Conservation (phyloP, 441 rosid species). For the Croton setiger region DNA sequence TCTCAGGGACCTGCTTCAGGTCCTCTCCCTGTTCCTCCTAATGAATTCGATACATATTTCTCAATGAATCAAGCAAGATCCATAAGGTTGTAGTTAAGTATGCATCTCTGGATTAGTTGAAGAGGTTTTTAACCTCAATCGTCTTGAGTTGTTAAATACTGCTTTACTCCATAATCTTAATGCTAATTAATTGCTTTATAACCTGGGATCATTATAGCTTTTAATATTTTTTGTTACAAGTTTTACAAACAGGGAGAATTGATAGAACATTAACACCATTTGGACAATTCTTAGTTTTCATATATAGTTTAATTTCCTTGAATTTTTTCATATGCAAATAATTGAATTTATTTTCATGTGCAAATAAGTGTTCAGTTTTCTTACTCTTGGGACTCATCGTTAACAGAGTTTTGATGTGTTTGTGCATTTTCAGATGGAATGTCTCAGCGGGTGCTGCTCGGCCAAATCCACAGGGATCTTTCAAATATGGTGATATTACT, state of each 20-base stretch:
- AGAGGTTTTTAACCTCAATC: conserved; percentile 10
- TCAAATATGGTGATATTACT: conserved; percentile 70
- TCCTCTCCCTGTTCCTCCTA: conserved; percentile 82
- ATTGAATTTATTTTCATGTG: not conserved
- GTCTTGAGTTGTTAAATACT: conserved; percentile 15
- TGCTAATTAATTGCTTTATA: not conserved
- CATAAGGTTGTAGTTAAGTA: conserved; percentile 61
- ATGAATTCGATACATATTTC: conserved; percentile 57
- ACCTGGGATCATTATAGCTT: not conserved
- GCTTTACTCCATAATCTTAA: not conserved
- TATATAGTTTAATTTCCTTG: not conserved
- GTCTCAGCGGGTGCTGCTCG: conserved; percentile 89
- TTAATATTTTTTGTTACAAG: not conserved
- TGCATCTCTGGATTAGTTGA: conserved; percentile 21
- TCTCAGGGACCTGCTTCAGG: conserved; percentile 82
- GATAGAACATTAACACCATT: not conserved
- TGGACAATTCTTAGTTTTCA: not conserved
- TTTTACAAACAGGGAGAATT: conserved; percentile 1
- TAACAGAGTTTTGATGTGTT: conserved; percentile 2
- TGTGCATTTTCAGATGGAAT: conserved; percentile 56
- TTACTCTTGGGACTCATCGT: conserved; percentile 5
- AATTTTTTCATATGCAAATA: not conserved
- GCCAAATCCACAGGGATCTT: conserved; percentile 93
- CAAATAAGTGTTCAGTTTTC: conserved; percentile 7
- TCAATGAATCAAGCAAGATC: conserved; percentile 97